phyloP scores from a whole-genome alignment of 768 basidiomycete species.

The Trametes meyenii region DNA sequence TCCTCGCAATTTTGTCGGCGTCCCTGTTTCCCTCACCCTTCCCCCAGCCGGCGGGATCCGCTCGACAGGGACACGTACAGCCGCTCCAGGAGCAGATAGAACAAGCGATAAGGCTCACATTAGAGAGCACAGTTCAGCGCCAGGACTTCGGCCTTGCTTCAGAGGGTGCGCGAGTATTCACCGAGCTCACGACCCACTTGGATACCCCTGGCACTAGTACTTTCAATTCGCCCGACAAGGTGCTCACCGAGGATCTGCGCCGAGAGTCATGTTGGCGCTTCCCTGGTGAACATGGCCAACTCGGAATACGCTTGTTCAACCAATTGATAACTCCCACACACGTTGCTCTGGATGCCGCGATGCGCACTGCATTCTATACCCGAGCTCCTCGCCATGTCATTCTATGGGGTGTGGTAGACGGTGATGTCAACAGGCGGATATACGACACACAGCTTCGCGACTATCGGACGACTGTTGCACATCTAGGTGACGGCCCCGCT shows the following conservation, averaged over 20 bases:
- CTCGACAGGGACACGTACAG: too few species aligned
- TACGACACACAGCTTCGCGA: background rate
- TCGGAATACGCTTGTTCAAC: background rate
- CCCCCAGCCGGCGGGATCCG: too few species aligned
- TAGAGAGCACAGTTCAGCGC: background rate
- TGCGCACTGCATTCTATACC: too few species aligned
- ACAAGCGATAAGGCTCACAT: background rate
- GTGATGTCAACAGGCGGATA: background rate
- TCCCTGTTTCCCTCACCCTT: too few species aligned
- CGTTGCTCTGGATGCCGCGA: background rate
- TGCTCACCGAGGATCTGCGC: background rate
- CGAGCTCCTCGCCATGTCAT: background rate
- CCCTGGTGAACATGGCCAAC: background rate
- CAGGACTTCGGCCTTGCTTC: background rate
- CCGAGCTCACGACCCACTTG: background rate
- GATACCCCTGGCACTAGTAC: background rate
- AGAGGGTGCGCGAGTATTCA: background rate
- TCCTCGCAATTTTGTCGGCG: too few species aligned
- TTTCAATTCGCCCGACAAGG: background rate
- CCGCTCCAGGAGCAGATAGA: background rate
- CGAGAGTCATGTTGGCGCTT: background rate
- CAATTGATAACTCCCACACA: background rate
- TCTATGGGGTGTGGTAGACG: constrained; percentile 1
- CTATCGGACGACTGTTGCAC: background rate
- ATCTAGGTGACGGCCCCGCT: background rate